These are phyloP conservation scores for Edaphochlamys debaryana DNA, from an alignment of 139 green algal species.

Conservation along the genomic window DNA sequence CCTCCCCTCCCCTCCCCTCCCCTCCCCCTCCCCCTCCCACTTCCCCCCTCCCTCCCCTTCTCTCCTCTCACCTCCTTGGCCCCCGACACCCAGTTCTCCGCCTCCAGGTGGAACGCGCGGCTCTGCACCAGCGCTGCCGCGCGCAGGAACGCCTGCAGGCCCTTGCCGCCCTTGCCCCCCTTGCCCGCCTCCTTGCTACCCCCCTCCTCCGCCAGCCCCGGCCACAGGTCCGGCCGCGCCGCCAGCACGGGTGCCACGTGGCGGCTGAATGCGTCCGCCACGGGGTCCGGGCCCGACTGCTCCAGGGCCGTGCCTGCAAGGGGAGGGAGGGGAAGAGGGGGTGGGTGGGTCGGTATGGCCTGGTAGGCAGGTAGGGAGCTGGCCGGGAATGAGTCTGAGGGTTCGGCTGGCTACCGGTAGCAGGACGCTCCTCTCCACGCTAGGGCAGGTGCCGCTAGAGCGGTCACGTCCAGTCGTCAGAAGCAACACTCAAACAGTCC, in stretches of 20 bases:
- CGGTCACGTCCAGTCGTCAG: too few species aligned
- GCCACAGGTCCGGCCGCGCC: conserved; percentile 58
- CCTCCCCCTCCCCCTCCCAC: background rate
- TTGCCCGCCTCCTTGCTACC: background rate
- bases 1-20: background rate
- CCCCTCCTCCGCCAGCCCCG: background rate
- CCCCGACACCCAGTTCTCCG: conserved; percentile 77
- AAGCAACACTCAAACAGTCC: too few species aligned
- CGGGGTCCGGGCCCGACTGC: conserved; percentile 3
- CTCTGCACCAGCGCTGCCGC: conserved; percentile 74
- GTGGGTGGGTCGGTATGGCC: background rate
- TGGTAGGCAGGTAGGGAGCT: too few species aligned
- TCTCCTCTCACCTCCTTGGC: conserved; percentile 35
- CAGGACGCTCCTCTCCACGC: too few species aligned
- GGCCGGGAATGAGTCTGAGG: too few species aligned
- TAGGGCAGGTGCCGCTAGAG: background rate
- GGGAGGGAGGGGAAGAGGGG: background rate
- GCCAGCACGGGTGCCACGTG: conserved; percentile 43
- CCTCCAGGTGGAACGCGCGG: conserved; percentile 75
- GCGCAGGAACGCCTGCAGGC: conserved; percentile 50
- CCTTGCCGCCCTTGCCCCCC: background rate
- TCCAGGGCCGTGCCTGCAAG: conserved; percentile 49
- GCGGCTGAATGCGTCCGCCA: conserved; percentile 12
- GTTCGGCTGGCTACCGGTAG: too few species aligned
- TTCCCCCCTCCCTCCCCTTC: background rate